Percentiles rank a stretch among this genome's conserved stretches.
These are phyloP conservation scores for Sordaria brevicollis DNA, from an alignment of 495 filamentous ascomycete species.

Conservation along the genomic window DNA sequence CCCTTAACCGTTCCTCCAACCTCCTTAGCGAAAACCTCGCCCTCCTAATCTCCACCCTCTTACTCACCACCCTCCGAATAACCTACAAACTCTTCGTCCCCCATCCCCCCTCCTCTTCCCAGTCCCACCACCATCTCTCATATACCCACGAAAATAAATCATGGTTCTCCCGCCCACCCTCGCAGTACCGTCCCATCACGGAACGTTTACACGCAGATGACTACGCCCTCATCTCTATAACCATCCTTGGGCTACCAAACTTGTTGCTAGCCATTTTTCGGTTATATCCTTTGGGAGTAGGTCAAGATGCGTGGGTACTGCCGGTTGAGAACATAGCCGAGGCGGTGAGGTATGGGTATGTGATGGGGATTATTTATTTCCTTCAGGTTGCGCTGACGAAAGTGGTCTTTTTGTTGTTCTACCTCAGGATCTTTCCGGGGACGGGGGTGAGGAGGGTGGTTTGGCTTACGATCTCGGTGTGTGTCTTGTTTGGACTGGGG, in stretches of 20 bases:
- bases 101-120: background rate
- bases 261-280: background rate
- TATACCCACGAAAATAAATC: too few relatives aligned
- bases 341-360: background rate
- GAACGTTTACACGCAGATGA: background rate
- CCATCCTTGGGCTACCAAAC: background rate
- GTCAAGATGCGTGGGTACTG: background rate
- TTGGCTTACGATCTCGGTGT: background rate
- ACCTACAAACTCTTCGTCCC: background rate
- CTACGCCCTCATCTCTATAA: background rate
- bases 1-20: background rate
- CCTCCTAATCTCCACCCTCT: background rate
- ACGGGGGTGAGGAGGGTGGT: background rate
- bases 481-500: background rate
- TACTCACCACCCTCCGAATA: background rate
- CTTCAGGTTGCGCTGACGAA: background rate
- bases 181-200: background rate
- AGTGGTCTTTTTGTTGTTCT: background rate
- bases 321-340: background rate
- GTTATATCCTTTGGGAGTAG: background rate
- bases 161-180: background rate
- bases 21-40: background rate
- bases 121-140: background rate
- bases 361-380: background rate
- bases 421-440: background rate